Evolutionary conservation across 106 monocot species (phyloP).

Genomic region (Triglochin maritima): DNA sequence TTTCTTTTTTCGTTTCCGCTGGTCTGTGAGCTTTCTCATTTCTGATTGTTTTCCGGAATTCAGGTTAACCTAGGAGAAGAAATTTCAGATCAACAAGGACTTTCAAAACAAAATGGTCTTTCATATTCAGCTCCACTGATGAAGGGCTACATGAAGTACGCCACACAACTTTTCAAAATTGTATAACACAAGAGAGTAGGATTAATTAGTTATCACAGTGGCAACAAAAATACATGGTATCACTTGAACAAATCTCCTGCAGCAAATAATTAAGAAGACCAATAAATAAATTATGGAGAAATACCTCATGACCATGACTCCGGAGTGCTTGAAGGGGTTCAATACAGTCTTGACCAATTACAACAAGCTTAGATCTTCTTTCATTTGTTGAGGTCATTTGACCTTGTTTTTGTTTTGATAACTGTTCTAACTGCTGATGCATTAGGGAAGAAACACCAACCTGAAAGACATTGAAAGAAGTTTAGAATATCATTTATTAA

Average conservation of each 20-base stretch:
- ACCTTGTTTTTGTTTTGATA: constrained; percentile 32
- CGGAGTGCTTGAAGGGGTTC: constrained; percentile 91
- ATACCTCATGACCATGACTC: constrained; percentile 72
- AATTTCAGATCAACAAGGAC: background rate
- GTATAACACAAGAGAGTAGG: too few species aligned
- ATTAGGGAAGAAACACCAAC: constrained; percentile 60
- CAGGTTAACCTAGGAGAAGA: constrained; percentile 44
- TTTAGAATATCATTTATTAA: background rate
- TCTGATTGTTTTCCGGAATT: constrained; percentile 46
- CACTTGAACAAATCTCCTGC: too few species aligned
- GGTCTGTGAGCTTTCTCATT: constrained; percentile 27
- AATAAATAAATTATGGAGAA: background rate
- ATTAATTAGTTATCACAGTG: too few species aligned
- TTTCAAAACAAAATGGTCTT: too few species aligned
- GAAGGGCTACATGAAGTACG: too few species aligned
- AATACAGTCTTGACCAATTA: constrained; percentile 77
- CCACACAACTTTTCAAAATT: too few species aligned
- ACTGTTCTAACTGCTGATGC: constrained; percentile 72
- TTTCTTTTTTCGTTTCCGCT: constrained; percentile 42
- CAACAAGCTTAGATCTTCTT: constrained; percentile 33
- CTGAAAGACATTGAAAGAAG: constrained; percentile 15
- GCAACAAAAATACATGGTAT: too few species aligned
- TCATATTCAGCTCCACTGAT: too few species aligned
- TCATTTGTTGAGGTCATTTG: constrained; percentile 16
- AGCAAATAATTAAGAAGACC: background rate